A percentile compares a stretch with the other conserved stretches of the same genome.
phyloP scores from a whole-genome alignment of 345 rosid species.

The Sisymbrium altissimum region DNA sequence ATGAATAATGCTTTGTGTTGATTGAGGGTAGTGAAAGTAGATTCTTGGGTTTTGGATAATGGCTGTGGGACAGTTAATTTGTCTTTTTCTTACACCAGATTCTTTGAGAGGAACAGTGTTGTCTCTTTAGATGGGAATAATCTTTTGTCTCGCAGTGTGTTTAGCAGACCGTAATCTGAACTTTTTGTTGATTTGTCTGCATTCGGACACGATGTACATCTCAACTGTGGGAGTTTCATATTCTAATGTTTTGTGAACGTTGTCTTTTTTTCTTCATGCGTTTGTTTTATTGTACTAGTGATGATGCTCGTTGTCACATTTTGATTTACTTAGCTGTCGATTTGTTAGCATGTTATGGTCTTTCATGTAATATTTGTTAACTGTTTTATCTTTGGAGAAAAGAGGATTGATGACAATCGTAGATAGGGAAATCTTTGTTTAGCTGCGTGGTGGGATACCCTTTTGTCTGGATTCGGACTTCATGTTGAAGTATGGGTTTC shows the following conservation, averaged over 20 bases:
- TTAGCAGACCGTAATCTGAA: conserved; percentile 6
- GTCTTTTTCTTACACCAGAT: conserved; percentile 22
- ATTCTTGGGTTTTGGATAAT: conserved; percentile 15
- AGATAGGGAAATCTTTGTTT: conserved; percentile 2
- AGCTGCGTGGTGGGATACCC: conserved; percentile 3
- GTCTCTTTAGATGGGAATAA: conserved; percentile 23
- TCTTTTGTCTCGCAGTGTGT: conserved; percentile 23
- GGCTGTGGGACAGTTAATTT: conserved; percentile 21
- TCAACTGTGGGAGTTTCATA: background rate
- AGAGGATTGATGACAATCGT: background rate
- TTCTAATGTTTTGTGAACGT: conserved; percentile 2
- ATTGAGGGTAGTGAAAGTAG: background rate
- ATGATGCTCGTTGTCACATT: background rate
- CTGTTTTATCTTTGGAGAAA: background rate
- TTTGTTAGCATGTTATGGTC: conserved; percentile 1
- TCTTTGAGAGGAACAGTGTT: conserved; percentile 20
- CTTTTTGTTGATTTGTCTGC: conserved; percentile 27
- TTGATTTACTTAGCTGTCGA: too few species aligned
- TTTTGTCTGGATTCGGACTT: conserved; percentile 21
- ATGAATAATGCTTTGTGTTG: background rate
- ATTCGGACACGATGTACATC: conserved; percentile 18
- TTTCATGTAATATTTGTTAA: conserved; percentile 4
- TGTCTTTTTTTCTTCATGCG: conserved; percentile 1
- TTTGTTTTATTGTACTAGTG: background rate
- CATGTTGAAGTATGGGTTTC: conserved; percentile 11